Base-by-base conservation (phyloP, 805 yeast species). In the Kodamaea kaohsiungensis region DNA sequence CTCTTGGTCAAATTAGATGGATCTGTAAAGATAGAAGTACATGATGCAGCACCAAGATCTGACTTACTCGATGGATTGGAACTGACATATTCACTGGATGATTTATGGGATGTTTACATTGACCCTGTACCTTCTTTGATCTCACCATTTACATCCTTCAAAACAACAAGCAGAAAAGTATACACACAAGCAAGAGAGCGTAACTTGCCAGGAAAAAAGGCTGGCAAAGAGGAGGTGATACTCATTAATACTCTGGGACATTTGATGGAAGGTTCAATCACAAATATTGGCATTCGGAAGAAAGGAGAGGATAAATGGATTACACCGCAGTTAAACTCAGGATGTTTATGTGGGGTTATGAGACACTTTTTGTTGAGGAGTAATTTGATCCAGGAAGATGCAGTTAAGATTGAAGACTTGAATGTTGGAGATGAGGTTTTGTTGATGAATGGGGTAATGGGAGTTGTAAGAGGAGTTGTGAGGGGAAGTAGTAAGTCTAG, bases 331-430 rank as follows among this genome's bases (percentile, higher is more conserved):
- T 72, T 91, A 30, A 73, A 84, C 1, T 72, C 84, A 12, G 98
- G 98, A 0, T 90, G 97, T 65, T 75, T 93, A 47, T 86, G 91
- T 69, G 98, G 98, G 9, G 91, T 88, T 0, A 82, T 84, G 62
- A 77, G 98, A 60, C 84, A 84, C 58, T 81, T 79, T 66, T 69
- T 93, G 48, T 64, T 91, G 9, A 66, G 73, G 12, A 81, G 84
- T 48, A 79, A 81, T 2, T 63, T 75, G 30, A 69, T 89, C 1
- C 70, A 72, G 46, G 93, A 88, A 64, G 82, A 77, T 22, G 77
- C 76, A 1, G 66, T 89, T 3, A 61, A 65, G 1, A 63, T 76
- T 18, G 67, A 71, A 10, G 80, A 80, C n/a, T 61, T 93, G 2
- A 62, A 66, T 33, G 67, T 69, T n/a, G 96, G 96, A 4, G 91